Evolutionary conservation across 2,329 filamentous ascomycete genomes (phyloP).

Genomic region (Sphaerostilbella broomeana): DNA sequence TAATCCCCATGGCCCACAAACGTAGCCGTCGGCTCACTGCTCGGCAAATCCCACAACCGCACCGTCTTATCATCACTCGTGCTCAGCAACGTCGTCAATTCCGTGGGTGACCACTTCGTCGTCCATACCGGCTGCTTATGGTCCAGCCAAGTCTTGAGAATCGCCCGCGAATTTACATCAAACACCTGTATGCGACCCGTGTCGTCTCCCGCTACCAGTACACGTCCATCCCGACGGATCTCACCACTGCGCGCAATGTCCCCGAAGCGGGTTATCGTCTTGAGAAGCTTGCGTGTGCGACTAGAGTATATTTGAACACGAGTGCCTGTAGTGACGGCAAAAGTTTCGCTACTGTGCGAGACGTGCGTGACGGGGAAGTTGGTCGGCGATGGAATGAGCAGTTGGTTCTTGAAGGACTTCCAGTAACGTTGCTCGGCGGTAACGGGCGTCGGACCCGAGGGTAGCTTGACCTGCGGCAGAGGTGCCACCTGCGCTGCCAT

Average conservation of each 20-base stretch:
- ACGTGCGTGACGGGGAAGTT: conserved; percentile 88
- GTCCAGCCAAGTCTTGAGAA: conserved; percentile 89
- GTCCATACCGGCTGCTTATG: conserved; percentile 94
- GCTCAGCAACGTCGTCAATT: conserved; percentile 80
- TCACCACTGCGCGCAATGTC: conserved; percentile 86
- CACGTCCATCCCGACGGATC: conserved; percentile 78
- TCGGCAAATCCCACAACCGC: conserved; percentile 86
- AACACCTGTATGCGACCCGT: conserved; percentile 92
- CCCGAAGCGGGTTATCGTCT: conserved; percentile 90
- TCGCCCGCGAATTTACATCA: conserved; percentile 79
- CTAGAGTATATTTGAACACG: conserved; percentile 91
- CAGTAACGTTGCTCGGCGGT: conserved; percentile 95
- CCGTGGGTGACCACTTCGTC: conserved; percentile 84
- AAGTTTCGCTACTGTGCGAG: conserved; percentile 67
- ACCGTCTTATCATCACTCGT: conserved; percentile 91
- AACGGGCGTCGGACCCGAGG: conserved; percentile 71
- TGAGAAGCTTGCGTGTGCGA: conserved; percentile 82
- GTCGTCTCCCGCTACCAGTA: conserved; percentile 87
- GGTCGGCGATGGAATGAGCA: conserved; percentile 84
- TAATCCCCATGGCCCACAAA: conserved; percentile 90
- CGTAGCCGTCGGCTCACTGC: conserved; percentile 65
- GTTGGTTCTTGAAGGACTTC: conserved; percentile 87
- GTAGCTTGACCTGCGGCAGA: conserved; percentile 73
- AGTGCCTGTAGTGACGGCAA: conserved; percentile 90
- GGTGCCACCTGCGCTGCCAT: conserved; percentile 87